phyloP scores from a whole-genome alignment of 352 stramenopile genomes.

The Globisporangium iwayamae region DNA sequence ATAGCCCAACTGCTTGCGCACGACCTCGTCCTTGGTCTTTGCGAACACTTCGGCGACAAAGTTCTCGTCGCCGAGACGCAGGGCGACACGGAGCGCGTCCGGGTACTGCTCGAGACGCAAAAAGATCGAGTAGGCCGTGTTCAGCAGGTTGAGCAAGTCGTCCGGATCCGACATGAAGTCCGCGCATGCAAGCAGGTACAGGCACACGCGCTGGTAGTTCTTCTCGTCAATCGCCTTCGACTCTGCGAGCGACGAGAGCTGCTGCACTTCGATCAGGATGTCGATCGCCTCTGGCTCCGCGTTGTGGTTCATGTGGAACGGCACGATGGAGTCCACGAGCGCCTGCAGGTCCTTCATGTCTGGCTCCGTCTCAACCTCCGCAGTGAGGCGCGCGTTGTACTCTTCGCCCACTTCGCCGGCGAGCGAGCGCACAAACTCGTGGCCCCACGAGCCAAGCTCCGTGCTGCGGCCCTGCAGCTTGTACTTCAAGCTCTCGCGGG shows the following conservation, averaged over 20 bases:
- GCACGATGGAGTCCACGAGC: constrained; percentile 98
- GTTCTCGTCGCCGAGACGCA: constrained; percentile 88
- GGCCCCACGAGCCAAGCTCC: constrained; percentile 95
- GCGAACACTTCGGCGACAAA: constrained; percentile 77
- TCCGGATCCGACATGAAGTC: constrained; percentile 99
- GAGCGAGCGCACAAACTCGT: constrained; percentile 98
- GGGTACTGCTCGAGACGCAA: constrained; percentile 91
- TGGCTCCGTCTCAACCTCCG: constrained; percentile 41
- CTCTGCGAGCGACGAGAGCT: constrained; percentile 93
- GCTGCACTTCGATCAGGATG: constrained; percentile 98
- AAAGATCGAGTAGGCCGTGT: constrained; percentile 95
- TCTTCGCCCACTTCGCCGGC: constrained; percentile 97
- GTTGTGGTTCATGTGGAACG: constrained; percentile 99
- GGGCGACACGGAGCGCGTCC: constrained; percentile 96
- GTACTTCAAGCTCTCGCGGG: constrained; percentile 84
- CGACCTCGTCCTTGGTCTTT: constrained; percentile 61
- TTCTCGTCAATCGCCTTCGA: constrained; percentile 95
- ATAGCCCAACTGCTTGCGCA: constrained; percentile 93
- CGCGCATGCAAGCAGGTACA: constrained; percentile 97
- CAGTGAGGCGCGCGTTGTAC: constrained; percentile 76
- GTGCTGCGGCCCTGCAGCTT: constrained; percentile 90
- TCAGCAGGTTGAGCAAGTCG: constrained; percentile 90
- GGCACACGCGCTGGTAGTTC: constrained; percentile 97
- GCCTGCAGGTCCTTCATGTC: constrained; percentile 91
- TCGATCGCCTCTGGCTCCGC: constrained; percentile 98